phyloP scores from a whole-genome alignment of 306 rosid species.

The Adenanthera pavonina region DNA sequence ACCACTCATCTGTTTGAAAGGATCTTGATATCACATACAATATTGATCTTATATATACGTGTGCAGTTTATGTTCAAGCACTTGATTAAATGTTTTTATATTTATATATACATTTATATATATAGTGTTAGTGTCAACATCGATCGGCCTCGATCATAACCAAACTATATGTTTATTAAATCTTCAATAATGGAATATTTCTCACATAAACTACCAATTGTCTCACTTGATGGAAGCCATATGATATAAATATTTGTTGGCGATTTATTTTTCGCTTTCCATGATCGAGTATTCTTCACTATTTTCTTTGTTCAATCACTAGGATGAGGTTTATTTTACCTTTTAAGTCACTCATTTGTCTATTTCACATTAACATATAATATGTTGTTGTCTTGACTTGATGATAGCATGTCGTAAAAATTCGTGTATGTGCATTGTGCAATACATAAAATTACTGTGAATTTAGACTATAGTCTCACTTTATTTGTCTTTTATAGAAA shows the following conservation, averaged over 20 bases:
- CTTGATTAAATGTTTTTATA: neutral
- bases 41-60: slow-evolving; percentile 13
- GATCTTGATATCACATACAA: slow-evolving; percentile 19
- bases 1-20: slow-evolving; percentile 39
- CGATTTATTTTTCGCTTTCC: neutral
- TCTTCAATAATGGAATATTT: slow-evolving; percentile 1
- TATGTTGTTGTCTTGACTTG: no score
- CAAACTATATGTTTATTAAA: neutral
- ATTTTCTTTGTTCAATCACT: neutral
- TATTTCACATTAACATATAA: neutral
- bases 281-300: neutral
- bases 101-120: neutral
- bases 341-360: neutral
- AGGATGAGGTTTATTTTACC: neutral
- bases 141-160: slow-evolving; percentile 4
- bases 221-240: slow-evolving; percentile 1
- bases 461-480: no score
- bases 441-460: neutral
- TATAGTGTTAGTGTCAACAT: neutral
- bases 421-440: neutral
- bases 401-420: neutral
- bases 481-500: slow-evolving; percentile 14
- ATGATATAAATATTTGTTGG: neutral
- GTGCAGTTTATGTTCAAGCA: neutral
- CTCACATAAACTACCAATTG: neutral